Percentiles rank a stretch among this genome's conserved stretches.
Conservation (phyloP, 371 early-diverging fungal species). For the Saksenaea vasiformis region DNA sequence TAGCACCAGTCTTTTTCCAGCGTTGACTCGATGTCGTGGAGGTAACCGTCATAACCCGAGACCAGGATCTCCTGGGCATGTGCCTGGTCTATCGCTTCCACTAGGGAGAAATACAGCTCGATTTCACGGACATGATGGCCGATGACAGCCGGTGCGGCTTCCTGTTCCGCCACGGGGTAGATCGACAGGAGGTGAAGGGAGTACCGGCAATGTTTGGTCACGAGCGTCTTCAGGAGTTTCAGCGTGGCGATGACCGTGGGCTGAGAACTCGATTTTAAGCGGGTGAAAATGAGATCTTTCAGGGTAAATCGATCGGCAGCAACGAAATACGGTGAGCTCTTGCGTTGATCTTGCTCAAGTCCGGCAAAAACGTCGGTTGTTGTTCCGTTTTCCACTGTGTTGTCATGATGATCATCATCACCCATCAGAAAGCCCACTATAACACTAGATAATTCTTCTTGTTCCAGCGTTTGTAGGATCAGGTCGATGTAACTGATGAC, state of each 20-base stretch:
- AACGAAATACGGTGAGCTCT: conserved; percentile 36
- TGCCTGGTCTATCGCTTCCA: conserved; percentile 51
- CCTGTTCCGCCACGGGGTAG: conserved; percentile 23
- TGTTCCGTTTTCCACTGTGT: background rate
- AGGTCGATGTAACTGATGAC: conserved; percentile 80
- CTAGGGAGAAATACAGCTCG: conserved; percentile 64
- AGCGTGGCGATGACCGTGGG: conserved; percentile 76
- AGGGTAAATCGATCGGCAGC: conserved; percentile 65
- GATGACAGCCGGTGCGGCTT: background rate
- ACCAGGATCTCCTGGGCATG: conserved; percentile 50
- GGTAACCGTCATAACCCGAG: conserved; percentile 70
- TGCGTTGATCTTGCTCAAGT: conserved; percentile 16
- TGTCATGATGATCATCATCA: conserved; percentile 41
- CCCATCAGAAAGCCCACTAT: conserved; percentile 72
- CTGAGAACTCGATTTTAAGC: conserved; percentile 65
- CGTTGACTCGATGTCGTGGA: conserved; percentile 67
- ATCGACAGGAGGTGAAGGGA: conserved; percentile 68
- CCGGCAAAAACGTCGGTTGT: conserved; percentile 7
- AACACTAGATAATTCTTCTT: conserved; percentile 67
- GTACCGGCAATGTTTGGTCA: conserved; percentile 72
- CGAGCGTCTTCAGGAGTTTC: conserved; percentile 69
- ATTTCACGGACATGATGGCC: conserved; percentile 61
- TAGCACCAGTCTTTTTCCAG: conserved; percentile 62
- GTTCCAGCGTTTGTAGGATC: conserved; percentile 68
- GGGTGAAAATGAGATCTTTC: conserved; percentile 72